A percentile compares a stretch with the other conserved stretches of the same genome.
These are phyloP conservation scores for Zopfia rhizophila DNA, from an alignment of 2,329 filamentous ascomycete species.

Conservation along the genomic window DNA sequence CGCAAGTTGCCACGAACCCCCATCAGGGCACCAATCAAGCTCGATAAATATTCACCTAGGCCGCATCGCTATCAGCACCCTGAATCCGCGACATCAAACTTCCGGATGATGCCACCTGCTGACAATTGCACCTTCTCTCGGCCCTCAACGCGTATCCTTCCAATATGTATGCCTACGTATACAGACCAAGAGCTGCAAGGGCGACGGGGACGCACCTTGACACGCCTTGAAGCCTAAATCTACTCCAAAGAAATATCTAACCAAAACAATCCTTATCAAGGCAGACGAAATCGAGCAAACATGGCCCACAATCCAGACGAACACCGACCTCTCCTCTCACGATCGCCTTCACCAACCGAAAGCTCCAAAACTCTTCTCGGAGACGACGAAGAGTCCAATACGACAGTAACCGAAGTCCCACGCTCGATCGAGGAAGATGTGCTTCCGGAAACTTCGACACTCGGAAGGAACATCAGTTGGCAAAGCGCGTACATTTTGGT, in stretches of 20 bases:
- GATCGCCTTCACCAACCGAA: slow-evolving; percentile 17
- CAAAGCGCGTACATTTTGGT: slow-evolving; percentile 73
- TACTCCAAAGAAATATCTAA: too few species aligned
- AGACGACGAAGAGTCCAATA: slow-evolving; percentile 31
- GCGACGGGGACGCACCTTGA: too few species aligned
- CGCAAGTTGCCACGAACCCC: slow-evolving; percentile 10
- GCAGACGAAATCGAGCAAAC: neutral
- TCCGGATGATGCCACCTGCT: slow-evolving; percentile 39
- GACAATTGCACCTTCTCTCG: slow-evolving; percentile 31
- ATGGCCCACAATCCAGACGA: slow-evolving; percentile 30
- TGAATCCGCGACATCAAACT: slow-evolving; percentile 24
- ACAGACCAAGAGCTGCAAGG: too few species aligned
- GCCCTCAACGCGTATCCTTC: slow-evolving; percentile 1
- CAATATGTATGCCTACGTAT: neutral
- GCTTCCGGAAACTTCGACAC: slow-evolving; percentile 67
- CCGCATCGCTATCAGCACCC: slow-evolving; percentile 17
- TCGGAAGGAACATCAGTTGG: slow-evolving; percentile 71
- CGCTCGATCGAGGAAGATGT: slow-evolving; percentile 66
- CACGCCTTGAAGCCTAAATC: too few species aligned
- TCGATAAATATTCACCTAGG: neutral
- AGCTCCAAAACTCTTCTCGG: slow-evolving; percentile 29
- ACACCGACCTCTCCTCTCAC: slow-evolving; percentile 32
- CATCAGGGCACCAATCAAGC: slow-evolving; percentile 19
- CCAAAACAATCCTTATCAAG: too few species aligned
- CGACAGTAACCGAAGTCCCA: slow-evolving; percentile 20